Evolutionary conservation across 495 filamentous ascomycete species (phyloP).

Genomic region (Hypoxylon perforatum): DNA sequence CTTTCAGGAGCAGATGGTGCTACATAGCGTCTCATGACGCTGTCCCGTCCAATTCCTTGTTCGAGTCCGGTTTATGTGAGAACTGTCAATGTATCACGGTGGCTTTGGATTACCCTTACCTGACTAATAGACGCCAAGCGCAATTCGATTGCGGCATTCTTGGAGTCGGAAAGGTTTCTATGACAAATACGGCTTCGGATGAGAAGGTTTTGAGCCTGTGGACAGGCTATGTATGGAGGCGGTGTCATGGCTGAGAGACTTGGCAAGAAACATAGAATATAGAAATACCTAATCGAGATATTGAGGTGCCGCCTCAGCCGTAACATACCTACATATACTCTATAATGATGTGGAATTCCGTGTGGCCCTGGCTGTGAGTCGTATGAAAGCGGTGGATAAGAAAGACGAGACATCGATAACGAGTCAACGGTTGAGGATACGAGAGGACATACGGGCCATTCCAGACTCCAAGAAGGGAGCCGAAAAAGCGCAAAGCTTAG

Average conservation of each 20-base stretch:
- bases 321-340: slow-evolving; percentile 17
- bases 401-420: slow-evolving; percentile 1
- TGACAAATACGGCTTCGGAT: slow-evolving; percentile 2
- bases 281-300: slow-evolving; percentile 32
- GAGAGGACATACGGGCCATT: slow-evolving; percentile 18
- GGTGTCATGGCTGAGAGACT: slow-evolving; percentile 31
- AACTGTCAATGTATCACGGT: no score
- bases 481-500: slow-evolving; percentile 7
- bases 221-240: slow-evolving; percentile 1
- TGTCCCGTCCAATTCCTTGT: no score
- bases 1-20: no score
- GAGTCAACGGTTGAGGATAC: slow-evolving; percentile 40
- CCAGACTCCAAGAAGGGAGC: background rate
- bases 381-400: slow-evolving; percentile 14
- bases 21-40: no score
- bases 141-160: background rate
- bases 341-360: slow-evolving; percentile 18
- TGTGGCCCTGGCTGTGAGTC: slow-evolving; percentile 13
- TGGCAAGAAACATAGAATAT: slow-evolving; percentile 19
- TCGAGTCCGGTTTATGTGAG: no score
- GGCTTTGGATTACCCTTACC: no score
- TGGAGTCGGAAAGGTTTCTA: background rate
- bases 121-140: slow-evolving; percentile 8
- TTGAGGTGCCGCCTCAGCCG: slow-evolving; percentile 31
- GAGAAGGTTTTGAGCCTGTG: slow-evolving; percentile 3